Evolutionary conservation across 192 early-diverging fungal genomes (phyloP), one percentile per base, ranked within the genome.

Genomic region (Coemansia sp.): DNA sequence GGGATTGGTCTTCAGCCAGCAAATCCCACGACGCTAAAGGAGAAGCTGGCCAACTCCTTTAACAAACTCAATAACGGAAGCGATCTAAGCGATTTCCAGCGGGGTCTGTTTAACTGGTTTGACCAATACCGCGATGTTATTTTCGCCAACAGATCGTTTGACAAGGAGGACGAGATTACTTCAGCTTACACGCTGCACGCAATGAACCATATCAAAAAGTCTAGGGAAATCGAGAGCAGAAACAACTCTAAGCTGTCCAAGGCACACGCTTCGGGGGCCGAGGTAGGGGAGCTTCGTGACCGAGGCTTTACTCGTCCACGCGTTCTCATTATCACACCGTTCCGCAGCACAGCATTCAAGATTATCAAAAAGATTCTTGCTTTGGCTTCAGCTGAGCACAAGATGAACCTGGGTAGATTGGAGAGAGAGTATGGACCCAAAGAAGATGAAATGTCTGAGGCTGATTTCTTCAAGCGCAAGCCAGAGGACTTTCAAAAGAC

Each of bases 241-340:
- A 94, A 93, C 75, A 92, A 84, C 27, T 80, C 80, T 19, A 87
- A 81, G 59, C 51, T 95, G 14, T 72, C 79, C 9, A 81, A 77
- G 36, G 81, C 83, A 9, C 83, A 85, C 26, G 77, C 62, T 7
- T 68, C 67, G 2, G 76, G 72, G 6, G 67, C 59, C 23, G 84
- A 85, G 15, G 60, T 74, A 24, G 82, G 84, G 18, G 95, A 98
- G 60, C 70, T 85, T 18, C 84, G 92, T 9, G 96, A 99, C 60
- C 95, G 96, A 67, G 95, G 93, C 26, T 99, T 95, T 44, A 97
- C 96, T 5, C 75, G 94, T 5, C 92, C 96, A 1, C 89, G 88
- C 41, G 91, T 95, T 0, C 71, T 99, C 48, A 90, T 99, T 51
- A 46, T 99, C 3, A 26, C 90, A 20, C 96, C 96, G 4, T 91